Percentiles rank a stretch among this genome's conserved stretches.
Conservation (phyloP, 2,329 filamentous ascomycete genomes). For the Pseudogymnoascus sp. region DNA sequence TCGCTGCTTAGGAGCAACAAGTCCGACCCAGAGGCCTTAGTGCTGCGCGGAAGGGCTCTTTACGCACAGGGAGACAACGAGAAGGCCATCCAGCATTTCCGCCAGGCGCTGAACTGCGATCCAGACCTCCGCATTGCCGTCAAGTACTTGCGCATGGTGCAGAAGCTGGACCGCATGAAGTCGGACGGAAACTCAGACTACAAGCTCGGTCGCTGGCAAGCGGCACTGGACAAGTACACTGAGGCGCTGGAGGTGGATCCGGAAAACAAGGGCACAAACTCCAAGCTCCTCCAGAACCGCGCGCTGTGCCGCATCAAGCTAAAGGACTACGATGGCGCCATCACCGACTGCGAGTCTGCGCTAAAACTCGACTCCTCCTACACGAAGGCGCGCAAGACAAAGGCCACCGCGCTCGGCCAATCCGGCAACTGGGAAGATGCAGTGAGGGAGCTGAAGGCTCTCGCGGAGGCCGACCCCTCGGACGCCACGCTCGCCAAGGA, state of each 20-base stretch:
- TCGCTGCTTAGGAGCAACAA: slow-evolving; percentile 74
- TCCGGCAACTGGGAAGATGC: slow-evolving; percentile 89
- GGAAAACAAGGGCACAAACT: slow-evolving; percentile 81
- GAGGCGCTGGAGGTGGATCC: slow-evolving; percentile 80
- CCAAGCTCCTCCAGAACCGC: slow-evolving; percentile 89
- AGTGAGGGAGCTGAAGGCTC: slow-evolving; percentile 77
- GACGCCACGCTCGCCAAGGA: slow-evolving; percentile 78
- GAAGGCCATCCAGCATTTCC: slow-evolving; percentile 87
- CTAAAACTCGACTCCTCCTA: slow-evolving; percentile 77
- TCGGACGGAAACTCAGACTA: slow-evolving; percentile 86
- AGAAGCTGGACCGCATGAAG: slow-evolving; percentile 89
- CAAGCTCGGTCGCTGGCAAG: slow-evolving; percentile 72
- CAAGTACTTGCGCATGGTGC: slow-evolving; percentile 80
- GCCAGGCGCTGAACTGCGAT: slow-evolving; percentile 81
- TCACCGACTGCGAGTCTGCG: slow-evolving; percentile 79
- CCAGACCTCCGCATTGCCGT: slow-evolving; percentile 85
- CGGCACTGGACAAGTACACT: slow-evolving; percentile 78
- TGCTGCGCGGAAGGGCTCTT: slow-evolving; percentile 77
- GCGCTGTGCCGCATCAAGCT: slow-evolving; percentile 77
- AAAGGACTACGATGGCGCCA: slow-evolving; percentile 74
- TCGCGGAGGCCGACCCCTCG: slow-evolving; percentile 73
- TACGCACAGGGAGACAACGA: slow-evolving; percentile 93
- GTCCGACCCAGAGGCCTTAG: slow-evolving; percentile 87
- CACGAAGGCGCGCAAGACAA: slow-evolving; percentile 85
- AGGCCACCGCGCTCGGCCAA: slow-evolving; percentile 80